These are phyloP conservation scores for Kondoa subrosea DNA, from an alignment of 768 basidiomycete genomes.

Conservation along the genomic window DNA sequence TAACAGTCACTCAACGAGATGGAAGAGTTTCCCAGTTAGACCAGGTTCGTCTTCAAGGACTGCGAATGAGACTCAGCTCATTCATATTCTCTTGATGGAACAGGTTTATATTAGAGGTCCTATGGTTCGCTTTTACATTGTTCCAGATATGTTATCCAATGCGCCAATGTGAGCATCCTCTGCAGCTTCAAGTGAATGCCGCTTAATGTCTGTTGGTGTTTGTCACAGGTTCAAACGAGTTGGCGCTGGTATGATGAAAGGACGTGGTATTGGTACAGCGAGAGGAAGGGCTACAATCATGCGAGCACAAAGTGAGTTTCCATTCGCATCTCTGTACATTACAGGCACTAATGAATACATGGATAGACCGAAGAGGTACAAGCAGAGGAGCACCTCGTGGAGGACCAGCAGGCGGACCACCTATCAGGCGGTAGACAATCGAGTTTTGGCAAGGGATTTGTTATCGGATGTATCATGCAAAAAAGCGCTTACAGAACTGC, in stretches of 20 bases:
- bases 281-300: conserved; percentile 97
- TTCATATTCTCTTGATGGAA: neutral
- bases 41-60: conserved; percentile 43
- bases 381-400: conserved; percentile 13
- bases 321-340: neutral
- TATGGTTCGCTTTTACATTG: conserved; percentile 97
- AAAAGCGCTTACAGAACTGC: too few species aligned
- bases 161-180: conserved; percentile 68
- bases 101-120: conserved; percentile 76
- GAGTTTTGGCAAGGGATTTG: neutral
- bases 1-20: conserved; percentile 93
- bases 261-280: conserved; percentile 95
- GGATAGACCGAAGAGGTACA: conserved; percentile 6
- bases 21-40: conserved; percentile 96
- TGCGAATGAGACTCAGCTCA: neutral
- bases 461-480: neutral
- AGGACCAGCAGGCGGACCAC: conserved; percentile 11
- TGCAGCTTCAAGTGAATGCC: conserved; percentile 8
- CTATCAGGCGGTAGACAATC: conserved; percentile 7
- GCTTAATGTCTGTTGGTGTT: neutral
- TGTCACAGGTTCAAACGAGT: conserved; percentile 85
- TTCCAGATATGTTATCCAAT: conserved; percentile 97
- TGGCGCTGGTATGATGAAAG: conserved; percentile 94
- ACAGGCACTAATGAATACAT: neutral
- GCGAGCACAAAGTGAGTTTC: conserved; percentile 40